Base-by-base conservation (phyloP, 257 asterid genomes). In the Ligustrum vulgare region DNA sequence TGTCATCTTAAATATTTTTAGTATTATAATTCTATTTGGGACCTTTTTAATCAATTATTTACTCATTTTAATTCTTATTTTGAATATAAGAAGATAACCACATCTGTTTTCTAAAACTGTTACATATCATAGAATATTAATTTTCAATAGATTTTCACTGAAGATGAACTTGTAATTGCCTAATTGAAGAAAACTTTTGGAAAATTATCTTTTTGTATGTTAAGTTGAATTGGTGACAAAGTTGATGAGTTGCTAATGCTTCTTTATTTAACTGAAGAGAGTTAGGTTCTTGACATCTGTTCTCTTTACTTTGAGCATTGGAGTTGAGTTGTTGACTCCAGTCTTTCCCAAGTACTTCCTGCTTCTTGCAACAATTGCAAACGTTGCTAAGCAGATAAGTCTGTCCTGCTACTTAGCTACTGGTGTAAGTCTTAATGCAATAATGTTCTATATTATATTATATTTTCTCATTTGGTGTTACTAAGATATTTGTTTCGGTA, bases 351-450 rank as follows among this genome's bases (percentile, higher is more conserved):
- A 87, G 35, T 87, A 93, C 82, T 95, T 93, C 77, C 84, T 95
- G 82, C 90, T 95, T 80, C 97, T 95, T 68, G 98, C 99, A 75
- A 88, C 99, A 64, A 77, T 91, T 49, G 98, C 99, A 86, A 95
- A 95, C 87, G 87, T 93, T 37, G 98, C 96, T 10, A 93, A 93
- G 90, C 99, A 95, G 84, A 93, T 93, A 78, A 90, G 97, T 85
- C 90, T 92, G 70, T 90, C 98, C 0, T 92, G 97, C 88, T 83
- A 93, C 82, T 82, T 93, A 75, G 96, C 97, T 22, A 93, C 98
- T 78, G 86, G 96, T 78, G 99, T 95, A 93, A 91, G 98, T 87
- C 77, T 83, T 72, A 33, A 12, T 18, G 43, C 62, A 63, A 20
- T 23, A 72, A 73, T 72, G 56, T 33, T 39, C n/a, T 79, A 36